Percentiles rank a stretch among this genome's conserved stretches.
Evolutionary conservation across 2,329 filamentous ascomycete genomes (phyloP).

Genomic region (Pseudocercospora crystallina): DNA sequence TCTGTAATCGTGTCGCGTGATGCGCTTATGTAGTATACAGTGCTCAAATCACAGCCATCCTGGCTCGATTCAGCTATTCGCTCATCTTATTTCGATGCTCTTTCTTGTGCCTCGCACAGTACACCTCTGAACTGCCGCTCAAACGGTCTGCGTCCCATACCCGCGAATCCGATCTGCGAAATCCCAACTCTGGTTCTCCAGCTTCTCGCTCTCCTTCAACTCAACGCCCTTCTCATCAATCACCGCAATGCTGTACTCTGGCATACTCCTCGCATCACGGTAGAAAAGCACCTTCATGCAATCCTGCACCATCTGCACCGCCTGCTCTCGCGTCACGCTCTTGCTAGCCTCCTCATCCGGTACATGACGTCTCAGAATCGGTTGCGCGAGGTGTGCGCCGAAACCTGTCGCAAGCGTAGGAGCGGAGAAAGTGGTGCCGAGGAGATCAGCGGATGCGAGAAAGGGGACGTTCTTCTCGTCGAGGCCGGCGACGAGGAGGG

Average conservation of each 20-base stretch:
- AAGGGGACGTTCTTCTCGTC: conserved; percentile 80
- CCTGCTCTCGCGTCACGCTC: conserved; percentile 72
- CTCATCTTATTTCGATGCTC: not conserved
- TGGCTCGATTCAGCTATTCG: not conserved
- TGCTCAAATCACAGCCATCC: not conserved
- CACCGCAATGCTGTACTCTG: conserved; percentile 87
- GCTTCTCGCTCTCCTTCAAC: conserved; percentile 76
- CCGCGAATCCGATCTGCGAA: conserved; percentile 94
- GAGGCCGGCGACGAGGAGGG: conserved; percentile 84
- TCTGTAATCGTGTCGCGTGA: not conserved
- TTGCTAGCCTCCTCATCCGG: conserved; percentile 79
- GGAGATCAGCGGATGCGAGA: conserved; percentile 84
- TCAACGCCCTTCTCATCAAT: conserved; percentile 81
- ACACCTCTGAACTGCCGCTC: not conserved
- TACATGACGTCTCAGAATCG: conserved; percentile 79
- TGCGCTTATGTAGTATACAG: conserved; percentile 9
- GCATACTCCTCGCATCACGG: conserved; percentile 88
- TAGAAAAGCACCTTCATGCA: conserved; percentile 99
- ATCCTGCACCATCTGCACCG: conserved; percentile 78
- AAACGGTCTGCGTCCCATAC: conserved; percentile 76
- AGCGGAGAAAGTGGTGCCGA: conserved; percentile 86
- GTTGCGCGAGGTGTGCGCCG: conserved; percentile 87
- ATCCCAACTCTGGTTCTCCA: conserved; percentile 96
- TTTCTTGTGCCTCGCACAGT: not conserved
- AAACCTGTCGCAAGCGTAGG: conserved; percentile 92